Evolutionary conservation across 306 rosid species (phyloP).

Genomic region (Leucaena leucocephala): DNA sequence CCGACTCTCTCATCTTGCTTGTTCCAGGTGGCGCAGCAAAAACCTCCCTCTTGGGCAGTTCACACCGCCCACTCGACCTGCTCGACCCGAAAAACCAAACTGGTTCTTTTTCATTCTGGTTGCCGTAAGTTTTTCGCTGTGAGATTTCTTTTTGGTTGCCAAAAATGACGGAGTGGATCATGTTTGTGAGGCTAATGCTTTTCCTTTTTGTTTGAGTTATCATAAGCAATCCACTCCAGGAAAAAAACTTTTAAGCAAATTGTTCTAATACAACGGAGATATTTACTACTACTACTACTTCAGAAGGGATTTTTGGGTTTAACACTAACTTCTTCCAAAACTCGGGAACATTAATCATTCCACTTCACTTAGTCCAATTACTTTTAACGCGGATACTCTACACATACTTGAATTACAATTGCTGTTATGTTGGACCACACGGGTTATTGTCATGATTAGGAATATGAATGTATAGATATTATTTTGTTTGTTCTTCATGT

Average conservation of each 20-base stretch:
- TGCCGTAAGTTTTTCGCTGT: not conserved
- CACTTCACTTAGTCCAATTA: not conserved
- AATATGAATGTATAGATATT: constrained; percentile 3
- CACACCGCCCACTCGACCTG: constrained; percentile 55
- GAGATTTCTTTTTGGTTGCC: not conserved
- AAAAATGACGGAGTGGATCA: not conserved
- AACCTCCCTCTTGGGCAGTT: constrained; percentile 72
- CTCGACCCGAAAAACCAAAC: constrained; percentile 46
- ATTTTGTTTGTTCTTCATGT: not conserved
- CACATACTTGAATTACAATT: not conserved
- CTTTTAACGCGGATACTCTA: not conserved
- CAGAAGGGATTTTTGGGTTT: not conserved
- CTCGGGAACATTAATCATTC: not conserved
- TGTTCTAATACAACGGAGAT: not conserved
- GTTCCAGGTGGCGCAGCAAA: constrained; percentile 63
- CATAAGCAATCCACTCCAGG: not conserved
- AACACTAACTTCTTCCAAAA: not conserved
- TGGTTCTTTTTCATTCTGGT: constrained; percentile 46
- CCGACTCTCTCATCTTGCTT: constrained; percentile 78
- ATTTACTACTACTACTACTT: no score
- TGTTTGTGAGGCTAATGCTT: not conserved
- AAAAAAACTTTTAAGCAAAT: not conserved
- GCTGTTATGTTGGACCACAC: not conserved
- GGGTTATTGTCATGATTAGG: not conserved
- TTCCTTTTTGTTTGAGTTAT: not conserved